Evolutionary conservation across 78 protist genomes (phyloP).

Genomic region (Dictyostelium purpureum): DNA sequence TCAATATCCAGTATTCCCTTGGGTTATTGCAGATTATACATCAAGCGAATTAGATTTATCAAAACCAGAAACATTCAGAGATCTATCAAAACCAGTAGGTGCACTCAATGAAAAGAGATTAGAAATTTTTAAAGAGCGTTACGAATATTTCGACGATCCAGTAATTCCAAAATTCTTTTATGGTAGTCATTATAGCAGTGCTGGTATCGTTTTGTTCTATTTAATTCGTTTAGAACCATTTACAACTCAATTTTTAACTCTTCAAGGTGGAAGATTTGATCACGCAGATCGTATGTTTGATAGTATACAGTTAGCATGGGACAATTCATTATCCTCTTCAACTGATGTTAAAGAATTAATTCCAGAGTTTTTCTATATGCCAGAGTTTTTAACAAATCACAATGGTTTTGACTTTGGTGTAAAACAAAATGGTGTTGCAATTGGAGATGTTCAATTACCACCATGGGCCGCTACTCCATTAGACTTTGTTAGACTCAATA

Average conservation of each 20-base stretch:
- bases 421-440: slow-evolving; percentile 80
- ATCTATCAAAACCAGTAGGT: slow-evolving; percentile 92
- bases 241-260: slow-evolving; percentile 79
- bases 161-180: slow-evolving; percentile 89
- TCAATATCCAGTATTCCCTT: slow-evolving; percentile 97
- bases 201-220: slow-evolving; percentile 88
- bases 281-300: slow-evolving; percentile 97
- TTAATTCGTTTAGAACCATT: slow-evolving; percentile 97
- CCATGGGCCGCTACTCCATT: slow-evolving; percentile 96
- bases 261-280: slow-evolving; percentile 97
- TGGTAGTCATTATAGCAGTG: slow-evolving; percentile 82
- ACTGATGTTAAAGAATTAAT: slow-evolving; percentile 95
- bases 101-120: slow-evolving; percentile 79
- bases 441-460: slow-evolving; percentile 92
- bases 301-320: slow-evolving; percentile 86
- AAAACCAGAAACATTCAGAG: slow-evolving; percentile 83
- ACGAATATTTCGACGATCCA: slow-evolving; percentile 78
- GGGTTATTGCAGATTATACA: slow-evolving; percentile 89
- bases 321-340: slow-evolving; percentile 17
- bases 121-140: slow-evolving; percentile 76
- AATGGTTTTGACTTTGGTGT: slow-evolving; percentile 89
- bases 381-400: slow-evolving; percentile 89
- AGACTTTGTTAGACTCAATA: slow-evolving; percentile 86
- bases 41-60: slow-evolving; percentile 76
- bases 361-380: slow-evolving; percentile 93